These are phyloP conservation scores for Zelopaecilomyces penicillatus DNA, from an alignment of 2,329 filamentous ascomycete species.

Conservation along the genomic window DNA sequence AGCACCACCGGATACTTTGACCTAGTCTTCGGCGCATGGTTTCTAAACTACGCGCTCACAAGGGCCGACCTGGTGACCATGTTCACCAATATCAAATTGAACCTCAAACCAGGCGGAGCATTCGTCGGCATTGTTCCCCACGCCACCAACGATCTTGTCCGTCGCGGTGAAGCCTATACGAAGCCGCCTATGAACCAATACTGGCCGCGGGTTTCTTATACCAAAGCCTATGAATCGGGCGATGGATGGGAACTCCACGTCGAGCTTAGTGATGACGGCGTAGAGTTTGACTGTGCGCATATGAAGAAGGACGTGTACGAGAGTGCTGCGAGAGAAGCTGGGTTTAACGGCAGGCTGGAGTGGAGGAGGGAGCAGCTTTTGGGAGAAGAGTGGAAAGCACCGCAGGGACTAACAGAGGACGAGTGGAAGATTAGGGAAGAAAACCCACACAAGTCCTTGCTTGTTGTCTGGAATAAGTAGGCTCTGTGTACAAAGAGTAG, in stretches of 20 bases:
- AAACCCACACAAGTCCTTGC: too few relatives aligned
- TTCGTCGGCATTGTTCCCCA: constrained; percentile 9
- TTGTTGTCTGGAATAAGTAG: too few relatives aligned
- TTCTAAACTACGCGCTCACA: constrained; percentile 7
- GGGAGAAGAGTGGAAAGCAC: too few relatives aligned
- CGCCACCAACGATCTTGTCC: constrained; percentile 2
- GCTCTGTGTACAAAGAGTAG: too few relatives aligned
- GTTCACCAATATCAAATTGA: constrained; percentile 8
- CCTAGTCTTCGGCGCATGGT: constrained; percentile 6
- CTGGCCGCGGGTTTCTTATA: neutral
- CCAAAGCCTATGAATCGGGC: neutral
- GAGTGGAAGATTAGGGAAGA: too few relatives aligned
- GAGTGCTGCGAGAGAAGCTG: constrained; percentile 6
- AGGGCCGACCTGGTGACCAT: constrained; percentile 4
- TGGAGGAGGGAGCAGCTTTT: neutral
- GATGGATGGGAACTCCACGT: neutral
- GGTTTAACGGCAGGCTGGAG: constrained; percentile 6
- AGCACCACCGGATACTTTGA: constrained; percentile 1
- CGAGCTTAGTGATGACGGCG: neutral
- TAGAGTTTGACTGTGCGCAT: constrained; percentile 7
- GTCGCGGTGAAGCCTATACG: neutral
- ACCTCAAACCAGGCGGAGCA: constrained; percentile 8
- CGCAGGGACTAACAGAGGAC: too few relatives aligned
- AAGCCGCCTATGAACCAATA: neutral
- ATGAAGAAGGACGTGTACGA: constrained; percentile 6